phyloP scores from a whole-genome alignment of 371 early-diverging fungal genomes.

The Mucor saturninus region DNA sequence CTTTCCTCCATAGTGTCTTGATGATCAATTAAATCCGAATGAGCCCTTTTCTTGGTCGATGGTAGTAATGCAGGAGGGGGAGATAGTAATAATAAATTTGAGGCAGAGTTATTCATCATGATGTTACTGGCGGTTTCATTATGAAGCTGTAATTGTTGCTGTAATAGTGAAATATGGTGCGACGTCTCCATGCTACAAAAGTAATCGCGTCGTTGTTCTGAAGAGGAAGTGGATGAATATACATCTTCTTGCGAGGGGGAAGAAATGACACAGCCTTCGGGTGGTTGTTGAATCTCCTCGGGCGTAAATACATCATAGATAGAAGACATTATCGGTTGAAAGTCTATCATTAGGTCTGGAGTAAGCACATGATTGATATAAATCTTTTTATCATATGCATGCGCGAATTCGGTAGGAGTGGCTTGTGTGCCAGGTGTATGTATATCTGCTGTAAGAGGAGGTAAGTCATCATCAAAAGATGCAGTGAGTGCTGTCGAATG shows the following conservation, averaged over 20 bases:
- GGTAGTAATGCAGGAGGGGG: background rate
- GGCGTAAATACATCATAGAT: conserved; percentile 27
- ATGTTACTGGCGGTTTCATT: conserved; percentile 14
- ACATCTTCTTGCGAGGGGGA: conserved; percentile 7
- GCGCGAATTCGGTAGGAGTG: conserved; percentile 5
- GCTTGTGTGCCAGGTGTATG: conserved; percentile 12
- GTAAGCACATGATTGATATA: conserved; percentile 4
- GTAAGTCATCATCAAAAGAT: conserved; percentile 15
- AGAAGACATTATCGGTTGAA: background rate
- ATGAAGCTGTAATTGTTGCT: conserved; percentile 17
- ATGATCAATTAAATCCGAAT: background rate
- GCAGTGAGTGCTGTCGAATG: background rate
- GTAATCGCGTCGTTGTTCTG: conserved; percentile 8
- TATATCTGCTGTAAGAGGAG: conserved; percentile 16
- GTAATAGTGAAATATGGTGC: conserved; percentile 3
- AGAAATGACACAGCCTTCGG: background rate
- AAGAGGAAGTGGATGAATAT: background rate
- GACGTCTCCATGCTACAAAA: conserved; percentile 5
- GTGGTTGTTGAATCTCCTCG: conserved; percentile 16
- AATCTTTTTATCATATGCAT: conserved; percentile 11
- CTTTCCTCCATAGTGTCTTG: background rate
- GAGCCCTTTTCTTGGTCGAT: background rate
- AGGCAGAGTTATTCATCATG: conserved; percentile 3
- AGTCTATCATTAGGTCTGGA: conserved; percentile 11
- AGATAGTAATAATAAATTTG: conserved; percentile 2